Base-by-base conservation (phyloP, 2,329 filamentous ascomycete genomes). In the Graphium sp. region DNA sequence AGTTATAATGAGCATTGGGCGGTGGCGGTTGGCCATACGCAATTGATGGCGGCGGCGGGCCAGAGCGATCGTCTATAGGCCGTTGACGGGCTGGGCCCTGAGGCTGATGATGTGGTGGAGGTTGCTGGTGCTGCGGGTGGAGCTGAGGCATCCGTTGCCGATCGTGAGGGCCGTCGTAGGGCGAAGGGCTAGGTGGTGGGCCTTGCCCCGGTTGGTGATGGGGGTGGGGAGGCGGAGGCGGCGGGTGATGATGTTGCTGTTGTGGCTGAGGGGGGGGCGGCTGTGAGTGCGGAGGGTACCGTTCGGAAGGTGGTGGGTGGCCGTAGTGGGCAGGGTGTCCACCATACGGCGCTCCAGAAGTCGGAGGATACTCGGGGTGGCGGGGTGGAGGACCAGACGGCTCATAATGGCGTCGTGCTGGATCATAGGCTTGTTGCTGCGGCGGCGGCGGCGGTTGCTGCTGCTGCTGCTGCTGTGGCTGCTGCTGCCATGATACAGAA, bases 391-490 rank as follows among this genome's bases (percentile, higher is more conserved):
- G 45, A 17, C 46, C 50, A n/a, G 52, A 40, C 26, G 52, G 56
- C 13, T 60, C 55, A 32, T 61, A 62, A 0, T 50, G 48, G 4
- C 44, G 46, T 19, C 56, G 45, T 6, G 50, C 41, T 10, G 54
- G 54, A 12, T 63, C 59, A 28, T 55, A 62, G 0, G 45, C 41
- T 14, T n/a, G n/a, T n/a, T n/a, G n/a, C n/a, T n/a, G n/a, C n/a
- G n/a, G n/a, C n/a, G n/a, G n/a, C n/a, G n/a, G n/a, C n/a, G n/a
- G n/a, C n/a, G n/a, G n/a, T n/a, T n/a, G n/a, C n/a, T n/a, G n/a
- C n/a, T n/a, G n/a, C n/a, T n/a, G n/a, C n/a, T n/a, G n/a, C n/a
- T n/a, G n/a, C n/a, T n/a, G n/a, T n/a, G 50, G 45, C 18, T 51
- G 47, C 7, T 45, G 40, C 19, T 41, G 43, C 52, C 57, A 59